Conservation (phyloP, 257 asterid genomes). For the Agastache rugosa region DNA sequence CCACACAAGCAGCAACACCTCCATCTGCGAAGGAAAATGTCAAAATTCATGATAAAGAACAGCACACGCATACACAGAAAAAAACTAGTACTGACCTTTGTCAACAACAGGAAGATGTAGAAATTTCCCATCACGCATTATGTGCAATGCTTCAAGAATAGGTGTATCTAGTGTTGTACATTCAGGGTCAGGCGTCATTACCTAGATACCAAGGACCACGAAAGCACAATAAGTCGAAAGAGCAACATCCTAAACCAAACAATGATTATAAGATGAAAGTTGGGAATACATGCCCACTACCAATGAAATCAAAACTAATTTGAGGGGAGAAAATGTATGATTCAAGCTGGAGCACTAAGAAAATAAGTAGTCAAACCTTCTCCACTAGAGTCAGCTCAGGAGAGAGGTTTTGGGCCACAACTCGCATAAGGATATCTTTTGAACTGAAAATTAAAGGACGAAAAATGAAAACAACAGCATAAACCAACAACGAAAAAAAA, state of each 20-base stretch:
- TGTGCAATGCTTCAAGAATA: constrained; percentile 90
- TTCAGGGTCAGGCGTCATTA: constrained; percentile 91
- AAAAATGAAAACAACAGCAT: neutral
- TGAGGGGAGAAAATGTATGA: neutral
- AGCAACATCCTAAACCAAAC: constrained; percentile 27
- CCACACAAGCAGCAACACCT: constrained; percentile 69
- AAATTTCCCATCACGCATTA: constrained; percentile 92
- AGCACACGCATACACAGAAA: neutral
- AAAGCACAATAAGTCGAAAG: constrained; percentile 31
- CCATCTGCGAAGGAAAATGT: constrained; percentile 70
- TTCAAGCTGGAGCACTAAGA: constrained; percentile 21
- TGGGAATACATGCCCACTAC: constrained; percentile 11
- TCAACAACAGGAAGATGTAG: constrained; percentile 92
- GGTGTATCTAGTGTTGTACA: constrained; percentile 83
- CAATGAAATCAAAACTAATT: constrained; percentile 2
- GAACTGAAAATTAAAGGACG: constrained; percentile 56
- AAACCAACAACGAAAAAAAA: neutral
- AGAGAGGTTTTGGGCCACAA: constrained; percentile 89
- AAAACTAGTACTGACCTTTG: constrained; percentile 61
- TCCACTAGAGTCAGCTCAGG: constrained; percentile 92
- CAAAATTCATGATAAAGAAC: neutral
- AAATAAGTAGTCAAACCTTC: constrained; percentile 62
- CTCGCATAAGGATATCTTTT: constrained; percentile 90
- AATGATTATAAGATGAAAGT: constrained; percentile 7
- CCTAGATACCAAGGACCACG: constrained; percentile 51